Evolutionary conservation across 2,329 filamentous ascomycete species (phyloP).

Genomic region (Purpureocillium lavendulum): DNA sequence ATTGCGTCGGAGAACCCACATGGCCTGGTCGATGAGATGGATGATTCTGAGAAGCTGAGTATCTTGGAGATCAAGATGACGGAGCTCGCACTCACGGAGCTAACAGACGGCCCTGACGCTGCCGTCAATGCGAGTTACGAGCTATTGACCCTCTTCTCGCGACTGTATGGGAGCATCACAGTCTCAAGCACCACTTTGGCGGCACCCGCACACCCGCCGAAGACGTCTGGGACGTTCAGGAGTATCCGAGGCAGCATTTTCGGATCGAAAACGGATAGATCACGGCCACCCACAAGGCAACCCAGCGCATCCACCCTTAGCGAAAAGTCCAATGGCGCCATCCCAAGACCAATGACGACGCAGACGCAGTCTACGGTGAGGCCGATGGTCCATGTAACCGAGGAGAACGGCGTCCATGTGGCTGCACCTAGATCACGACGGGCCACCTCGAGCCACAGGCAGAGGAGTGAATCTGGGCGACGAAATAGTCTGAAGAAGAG

Average conservation of each 20-base stretch:
- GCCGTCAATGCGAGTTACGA: constrained; percentile 87
- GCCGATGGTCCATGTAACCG: constrained; percentile 71
- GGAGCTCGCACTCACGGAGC: constrained; percentile 74
- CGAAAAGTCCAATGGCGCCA: constrained; percentile 25
- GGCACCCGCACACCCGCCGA: constrained; percentile 46
- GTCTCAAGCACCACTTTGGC: constrained; percentile 35
- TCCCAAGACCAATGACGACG: constrained; percentile 27
- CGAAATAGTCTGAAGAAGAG: constrained; percentile 46
- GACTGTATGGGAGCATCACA: constrained; percentile 60
- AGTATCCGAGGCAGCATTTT: constrained; percentile 72
- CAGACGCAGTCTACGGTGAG: constrained; percentile 38
- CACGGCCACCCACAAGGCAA: constrained; percentile 32
- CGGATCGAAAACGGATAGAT: constrained; percentile 44
- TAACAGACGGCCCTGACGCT: constrained; percentile 72
- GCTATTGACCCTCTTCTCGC: constrained; percentile 70
- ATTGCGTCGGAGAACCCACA: constrained; percentile 14
- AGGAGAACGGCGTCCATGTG: constrained; percentile 42
- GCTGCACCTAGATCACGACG: constrained; percentile 21
- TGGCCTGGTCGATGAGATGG: constrained; percentile 70
- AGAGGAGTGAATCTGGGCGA: constrained; percentile 38
- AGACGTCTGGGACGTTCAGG: constrained; percentile 63
- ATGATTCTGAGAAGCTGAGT: constrained; percentile 72
- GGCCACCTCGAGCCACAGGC: constrained; percentile 23
- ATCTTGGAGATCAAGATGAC: constrained; percentile 96
- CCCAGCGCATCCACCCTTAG: constrained; percentile 23